Evolutionary conservation across 148 eudicot species (phyloP).

Genomic region (Gaultheria prostrata): DNA sequence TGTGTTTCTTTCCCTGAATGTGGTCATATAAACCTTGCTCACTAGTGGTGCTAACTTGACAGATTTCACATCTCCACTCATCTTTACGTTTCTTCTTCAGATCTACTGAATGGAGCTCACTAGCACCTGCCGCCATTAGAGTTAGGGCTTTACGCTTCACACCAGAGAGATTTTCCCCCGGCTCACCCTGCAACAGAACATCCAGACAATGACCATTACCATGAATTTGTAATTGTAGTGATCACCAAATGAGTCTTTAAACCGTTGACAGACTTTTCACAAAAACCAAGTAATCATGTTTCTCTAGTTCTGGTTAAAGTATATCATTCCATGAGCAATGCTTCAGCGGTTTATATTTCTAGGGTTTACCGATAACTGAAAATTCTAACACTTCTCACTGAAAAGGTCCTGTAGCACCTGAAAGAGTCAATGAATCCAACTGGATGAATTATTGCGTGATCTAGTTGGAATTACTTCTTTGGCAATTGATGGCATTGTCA

Average conservation of each 20-base stretch:
- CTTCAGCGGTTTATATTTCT: background rate
- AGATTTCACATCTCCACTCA: slow-evolving; percentile 58
- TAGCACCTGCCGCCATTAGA: slow-evolving; percentile 23
- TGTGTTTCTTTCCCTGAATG: slow-evolving; percentile 66
- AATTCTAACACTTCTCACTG: background rate
- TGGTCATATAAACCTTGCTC: slow-evolving; percentile 51
- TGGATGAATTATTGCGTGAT: background rate
- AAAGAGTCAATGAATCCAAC: background rate
- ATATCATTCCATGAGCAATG: background rate
- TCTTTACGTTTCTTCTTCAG: slow-evolving; percentile 40
- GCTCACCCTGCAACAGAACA: slow-evolving; percentile 51
- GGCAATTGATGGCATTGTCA: background rate
- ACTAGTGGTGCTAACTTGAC: slow-evolving; percentile 50
- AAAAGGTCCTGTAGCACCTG: background rate
- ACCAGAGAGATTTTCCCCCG: slow-evolving; percentile 30
- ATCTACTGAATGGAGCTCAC: slow-evolving; percentile 17
- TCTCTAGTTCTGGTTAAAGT: background rate
- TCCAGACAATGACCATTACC: slow-evolving; percentile 15
- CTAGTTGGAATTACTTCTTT: background rate
- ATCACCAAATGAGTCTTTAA: background rate
- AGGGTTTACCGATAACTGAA: background rate
- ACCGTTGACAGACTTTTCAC: background rate
- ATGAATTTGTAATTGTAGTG: background rate
- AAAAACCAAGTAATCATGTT: background rate
- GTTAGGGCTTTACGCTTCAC: slow-evolving; percentile 50